Evolutionary conservation across 1,284 basidiomycete genomes (phyloP).

Genomic region (Ceratobasidium sp.): DNA sequence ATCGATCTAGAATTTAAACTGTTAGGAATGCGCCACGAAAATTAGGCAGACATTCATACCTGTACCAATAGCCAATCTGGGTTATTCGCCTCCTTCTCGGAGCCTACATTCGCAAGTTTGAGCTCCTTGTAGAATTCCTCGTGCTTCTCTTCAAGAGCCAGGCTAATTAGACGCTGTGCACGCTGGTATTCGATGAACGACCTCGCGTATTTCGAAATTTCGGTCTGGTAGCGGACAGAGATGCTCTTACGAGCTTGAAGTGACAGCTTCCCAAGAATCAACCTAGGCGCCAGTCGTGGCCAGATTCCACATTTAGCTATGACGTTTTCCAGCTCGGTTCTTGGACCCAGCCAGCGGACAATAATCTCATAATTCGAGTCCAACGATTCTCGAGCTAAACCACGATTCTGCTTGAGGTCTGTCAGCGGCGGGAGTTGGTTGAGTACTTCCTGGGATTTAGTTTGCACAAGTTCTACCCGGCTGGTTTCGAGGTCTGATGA

Average conservation of each 20-base stretch:
- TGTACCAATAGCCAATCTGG: slow-evolving; percentile 31
- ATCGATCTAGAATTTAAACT: slow-evolving; percentile 54
- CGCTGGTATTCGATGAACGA: slow-evolving; percentile 17
- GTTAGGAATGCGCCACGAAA: no score
- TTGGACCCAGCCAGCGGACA: not conserved
- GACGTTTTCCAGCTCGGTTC: not conserved
- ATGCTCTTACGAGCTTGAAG: not conserved
- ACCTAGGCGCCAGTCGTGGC: slow-evolving; percentile 21
- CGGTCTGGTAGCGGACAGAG: not conserved
- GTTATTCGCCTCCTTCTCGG: not conserved
- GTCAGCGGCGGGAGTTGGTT: not conserved
- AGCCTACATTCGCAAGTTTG: not conserved
- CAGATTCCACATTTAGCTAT: slow-evolving; percentile 17
- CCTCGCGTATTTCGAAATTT: slow-evolving; percentile 17
- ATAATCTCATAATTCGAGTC: not conserved
- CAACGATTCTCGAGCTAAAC: not conserved
- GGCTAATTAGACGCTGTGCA: not conserved
- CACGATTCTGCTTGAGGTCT: not conserved
- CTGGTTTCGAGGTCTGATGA: not conserved
- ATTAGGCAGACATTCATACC: no score
- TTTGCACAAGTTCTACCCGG: not conserved
- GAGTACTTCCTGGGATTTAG: not conserved
- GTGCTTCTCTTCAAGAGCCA: not conserved
- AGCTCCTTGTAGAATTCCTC: slow-evolving; percentile 36
- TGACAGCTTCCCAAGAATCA: not conserved